A percentile compares a stretch with the other conserved stretches of the same genome.
phyloP scores from a whole-genome alignment of 1,139 yeast genomes.

The Protomyces gravidus region DNA sequence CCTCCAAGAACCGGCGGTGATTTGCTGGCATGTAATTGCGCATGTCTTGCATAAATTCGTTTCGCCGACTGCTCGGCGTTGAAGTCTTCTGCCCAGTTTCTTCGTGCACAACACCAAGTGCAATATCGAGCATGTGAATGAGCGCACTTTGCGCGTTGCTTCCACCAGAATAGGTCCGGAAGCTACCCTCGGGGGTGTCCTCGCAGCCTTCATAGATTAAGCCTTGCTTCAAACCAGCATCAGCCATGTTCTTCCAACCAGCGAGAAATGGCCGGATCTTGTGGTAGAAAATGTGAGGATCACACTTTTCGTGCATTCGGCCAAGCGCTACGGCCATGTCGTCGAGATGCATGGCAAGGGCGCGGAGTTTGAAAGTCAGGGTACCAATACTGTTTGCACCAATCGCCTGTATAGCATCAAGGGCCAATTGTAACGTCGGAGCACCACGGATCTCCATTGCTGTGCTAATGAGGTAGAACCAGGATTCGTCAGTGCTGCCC shows the following conservation, averaged over 20 bases:
- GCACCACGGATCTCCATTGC: constrained; percentile 83
- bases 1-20: constrained; percentile 68
- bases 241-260: constrained; percentile 91
- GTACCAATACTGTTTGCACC: constrained; percentile 44
- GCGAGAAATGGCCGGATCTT: constrained; percentile 85
- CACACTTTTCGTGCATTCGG: constrained; percentile 91
- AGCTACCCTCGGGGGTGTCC: constrained; percentile 45
- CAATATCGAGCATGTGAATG: constrained; percentile 77
- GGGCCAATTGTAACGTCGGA: constrained; percentile 54
- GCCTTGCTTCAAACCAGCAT: constrained; percentile 65
- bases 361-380: constrained; percentile 52
- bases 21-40: constrained; percentile 81
- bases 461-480: constrained; percentile 89
- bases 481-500: constrained; percentile 83
- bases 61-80: constrained; percentile 38
- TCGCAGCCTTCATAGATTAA: constrained; percentile 37
- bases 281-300: constrained; percentile 84
- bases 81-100: constrained; percentile 52
- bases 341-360: constrained; percentile 71
- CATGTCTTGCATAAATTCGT: constrained; percentile 78
- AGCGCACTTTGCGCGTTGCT: constrained; percentile 90
- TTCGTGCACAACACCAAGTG: constrained; percentile 69
- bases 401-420: constrained; percentile 54
- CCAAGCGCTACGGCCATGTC: constrained; percentile 66
- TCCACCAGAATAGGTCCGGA: constrained; percentile 74